Evolutionary conservation across 73 alveolate genomes (phyloP), one percentile per base, ranked within the genome.

Genomic region (Blepharisma japonicum): DNA sequence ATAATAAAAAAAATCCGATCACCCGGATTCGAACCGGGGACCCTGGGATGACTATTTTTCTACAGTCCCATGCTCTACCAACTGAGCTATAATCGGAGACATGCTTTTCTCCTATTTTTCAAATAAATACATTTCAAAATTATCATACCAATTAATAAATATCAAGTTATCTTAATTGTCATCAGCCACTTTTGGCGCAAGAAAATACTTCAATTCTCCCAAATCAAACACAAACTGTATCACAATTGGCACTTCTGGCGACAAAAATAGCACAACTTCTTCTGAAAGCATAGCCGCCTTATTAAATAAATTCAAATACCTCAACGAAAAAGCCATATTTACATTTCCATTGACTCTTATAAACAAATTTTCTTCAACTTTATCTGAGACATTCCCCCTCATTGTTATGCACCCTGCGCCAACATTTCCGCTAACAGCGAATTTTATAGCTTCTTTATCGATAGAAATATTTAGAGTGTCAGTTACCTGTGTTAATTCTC

Each of bases 171-270:
- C 42, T 32, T 32, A 32, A 32, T 32, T 55, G 21, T 94, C 98
- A 71, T 96, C 98, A 68, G 88, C 87, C 92, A 94, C 94, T 92
- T 96, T 96, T 51, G 99, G 99, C 45, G 98, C 99, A 56, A 96
- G 90, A 93, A 90, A 94, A 91, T 92, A 92, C 91, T 91, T 94
- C 70, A 96, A 89, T 55, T 89, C 85, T 81, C 99, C 98, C 66
- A 92, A 91, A 54, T 90, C 96, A 79, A 96, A 91, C 80, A 87
- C 91, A 89, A 86, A 94, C 87, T 96, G 98, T 51, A 92, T 90
- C 83, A 94, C 94, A 18, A 96, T 86, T 7, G 99, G 99, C 71
- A 90, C 87, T 79, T 96, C 98, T 48, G 89, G 85, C 32, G 96
- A 88, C 91, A 96, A 86, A 81, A 86, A 89, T 68, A 96, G 88